Evolutionary conservation across 345 rosid genomes (phyloP).

Genomic region (Heritiera littoralis): DNA sequence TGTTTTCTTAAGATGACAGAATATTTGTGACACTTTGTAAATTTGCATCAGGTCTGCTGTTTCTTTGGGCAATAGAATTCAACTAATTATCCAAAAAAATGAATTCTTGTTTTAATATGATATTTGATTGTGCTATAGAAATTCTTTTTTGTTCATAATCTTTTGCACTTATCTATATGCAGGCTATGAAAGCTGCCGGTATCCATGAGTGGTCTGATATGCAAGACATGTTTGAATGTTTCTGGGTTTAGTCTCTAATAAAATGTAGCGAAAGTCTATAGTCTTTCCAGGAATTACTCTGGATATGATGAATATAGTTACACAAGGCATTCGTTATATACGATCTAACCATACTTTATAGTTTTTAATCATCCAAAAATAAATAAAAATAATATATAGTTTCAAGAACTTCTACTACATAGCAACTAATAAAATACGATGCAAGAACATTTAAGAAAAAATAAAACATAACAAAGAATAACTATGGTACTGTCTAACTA

Average conservation of each 20-base stretch:
- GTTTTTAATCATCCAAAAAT: too few species aligned
- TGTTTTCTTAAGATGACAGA: too few species aligned
- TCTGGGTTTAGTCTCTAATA: not conserved
- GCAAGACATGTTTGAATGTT: not conserved
- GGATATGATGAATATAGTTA: not conserved
- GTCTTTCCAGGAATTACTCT: not conserved
- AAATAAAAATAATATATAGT: too few species aligned
- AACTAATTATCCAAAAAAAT: not conserved
- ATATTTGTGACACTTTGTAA: too few species aligned
- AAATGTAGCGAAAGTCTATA: not conserved
- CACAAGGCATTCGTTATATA: too few species aligned
- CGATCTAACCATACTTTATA: too few species aligned
- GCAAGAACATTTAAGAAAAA: too few species aligned
- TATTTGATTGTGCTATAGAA: not conserved
- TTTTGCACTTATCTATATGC: not conserved
- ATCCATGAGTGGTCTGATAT: not conserved
- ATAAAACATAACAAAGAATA: too few species aligned
- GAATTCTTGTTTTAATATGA: not conserved
- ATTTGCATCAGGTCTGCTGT: too few species aligned
- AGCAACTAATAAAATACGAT: too few species aligned
- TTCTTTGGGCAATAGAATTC: not conserved
- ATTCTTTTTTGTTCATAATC: not conserved
- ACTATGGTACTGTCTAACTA: too few species aligned
- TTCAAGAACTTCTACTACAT: too few species aligned
- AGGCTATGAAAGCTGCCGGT: constrained; percentile 24